phyloP scores from a whole-genome alignment of 805 yeast species.

The Zygosaccharomyces bisporus region DNA sequence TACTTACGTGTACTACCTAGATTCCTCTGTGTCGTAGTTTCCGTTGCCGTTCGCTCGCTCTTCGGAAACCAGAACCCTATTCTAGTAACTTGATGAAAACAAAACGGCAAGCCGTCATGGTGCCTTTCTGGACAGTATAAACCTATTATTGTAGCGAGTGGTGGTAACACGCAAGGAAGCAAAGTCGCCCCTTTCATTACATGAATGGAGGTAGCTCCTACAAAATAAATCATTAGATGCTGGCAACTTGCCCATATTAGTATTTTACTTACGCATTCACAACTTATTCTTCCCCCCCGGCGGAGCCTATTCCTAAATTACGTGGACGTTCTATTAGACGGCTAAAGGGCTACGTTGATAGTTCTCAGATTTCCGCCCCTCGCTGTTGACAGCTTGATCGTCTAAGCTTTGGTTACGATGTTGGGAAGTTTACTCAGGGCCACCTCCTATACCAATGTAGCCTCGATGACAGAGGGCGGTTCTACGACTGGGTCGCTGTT shows the following conservation, averaged over 20 bases:
- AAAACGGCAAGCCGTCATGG: background rate
- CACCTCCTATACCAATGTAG: conserved; percentile 10
- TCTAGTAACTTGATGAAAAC: background rate
- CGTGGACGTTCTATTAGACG: background rate
- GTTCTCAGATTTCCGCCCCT: conserved; percentile 1
- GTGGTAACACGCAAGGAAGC: background rate
- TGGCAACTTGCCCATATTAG: background rate
- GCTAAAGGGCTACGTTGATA: background rate
- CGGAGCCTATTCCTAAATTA: background rate
- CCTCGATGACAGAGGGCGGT: background rate
- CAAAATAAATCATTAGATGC: conserved; percentile 4
- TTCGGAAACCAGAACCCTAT: conserved; percentile 2
- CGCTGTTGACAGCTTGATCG: background rate
- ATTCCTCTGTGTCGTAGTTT: background rate
- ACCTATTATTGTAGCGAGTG: background rate
- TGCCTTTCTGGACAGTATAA: background rate
- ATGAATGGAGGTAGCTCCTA: conserved; percentile 2
- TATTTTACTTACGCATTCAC: background rate
- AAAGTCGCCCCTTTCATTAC: background rate
- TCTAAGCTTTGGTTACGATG: conserved; percentile 6
- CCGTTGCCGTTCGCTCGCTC: conserved; percentile 1
- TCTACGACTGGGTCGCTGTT: conserved; percentile 3
- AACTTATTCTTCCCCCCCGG: background rate
- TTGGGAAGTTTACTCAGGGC: conserved; percentile 18
- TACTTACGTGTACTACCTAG: no score